A percentile compares a stretch with the other conserved stretches of the same genome.
Conservation (phyloP, 1,284 basidiomycete species). For the Phellinidium pouzarii region DNA sequence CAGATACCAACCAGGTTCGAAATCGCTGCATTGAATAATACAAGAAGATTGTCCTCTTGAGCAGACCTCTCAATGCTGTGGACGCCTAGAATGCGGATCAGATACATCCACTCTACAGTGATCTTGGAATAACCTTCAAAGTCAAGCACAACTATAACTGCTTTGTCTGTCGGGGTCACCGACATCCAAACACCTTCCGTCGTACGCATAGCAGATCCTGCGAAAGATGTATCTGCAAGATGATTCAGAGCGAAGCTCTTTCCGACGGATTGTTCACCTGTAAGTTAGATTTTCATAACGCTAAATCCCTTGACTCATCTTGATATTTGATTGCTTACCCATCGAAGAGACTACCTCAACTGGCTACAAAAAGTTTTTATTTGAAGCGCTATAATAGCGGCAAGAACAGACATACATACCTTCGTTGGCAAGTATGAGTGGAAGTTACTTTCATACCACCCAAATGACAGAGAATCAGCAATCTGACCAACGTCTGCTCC, state of each 20-base stretch:
- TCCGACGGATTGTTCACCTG: conserved; percentile 55
- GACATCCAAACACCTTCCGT: conserved; percentile 68
- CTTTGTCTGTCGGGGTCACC: conserved; percentile 50
- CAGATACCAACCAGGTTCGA: conserved; percentile 47
- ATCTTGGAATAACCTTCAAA: conserved; percentile 43
- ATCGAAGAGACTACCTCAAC: conserved; percentile 61
- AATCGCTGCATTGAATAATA: conserved; percentile 58
- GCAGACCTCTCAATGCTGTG: conserved; percentile 57
- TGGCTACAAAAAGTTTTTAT: conserved; percentile 31
- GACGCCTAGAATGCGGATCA: conserved; percentile 35
- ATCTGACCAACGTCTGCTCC: conserved; percentile 54
- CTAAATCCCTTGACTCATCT: background rate
- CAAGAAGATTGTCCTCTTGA: conserved; percentile 57
- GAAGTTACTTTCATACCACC: conserved; percentile 62
- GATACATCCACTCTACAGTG: background rate
- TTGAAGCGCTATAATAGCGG: background rate
- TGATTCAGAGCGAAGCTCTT: conserved; percentile 59
- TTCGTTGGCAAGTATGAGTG: conserved; percentile 54
- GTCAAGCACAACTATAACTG: conserved; percentile 52
- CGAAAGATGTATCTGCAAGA: conserved; percentile 56
- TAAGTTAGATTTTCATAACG: background rate
- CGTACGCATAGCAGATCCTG: conserved; percentile 60
- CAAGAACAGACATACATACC: conserved; percentile 30
- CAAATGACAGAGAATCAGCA: conserved; percentile 49
- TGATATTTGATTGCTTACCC: conserved; percentile 31